Percentiles rank a stretch among this genome's conserved stretches.
These are phyloP conservation scores for Plasmodium ovale DNA, from an alignment of 169 alveolate species.

Conservation along the genomic window DNA sequence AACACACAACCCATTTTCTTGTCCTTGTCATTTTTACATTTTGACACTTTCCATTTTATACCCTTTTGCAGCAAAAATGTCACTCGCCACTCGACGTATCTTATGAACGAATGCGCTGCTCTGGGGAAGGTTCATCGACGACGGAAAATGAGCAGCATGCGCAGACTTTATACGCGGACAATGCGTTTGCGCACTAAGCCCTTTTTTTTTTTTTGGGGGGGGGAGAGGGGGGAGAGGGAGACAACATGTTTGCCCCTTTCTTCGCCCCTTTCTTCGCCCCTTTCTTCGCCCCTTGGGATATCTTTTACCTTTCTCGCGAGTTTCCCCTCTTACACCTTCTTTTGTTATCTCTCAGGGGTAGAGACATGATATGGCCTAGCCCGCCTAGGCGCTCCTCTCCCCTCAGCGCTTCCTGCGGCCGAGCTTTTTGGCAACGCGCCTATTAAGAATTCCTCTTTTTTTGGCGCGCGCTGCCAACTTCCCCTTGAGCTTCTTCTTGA, in stretches of 20 bases:
- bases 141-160: too few species aligned
- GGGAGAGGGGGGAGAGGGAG: too few species aligned
- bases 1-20: not conserved
- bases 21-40: too few species aligned
- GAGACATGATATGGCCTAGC: not conserved
- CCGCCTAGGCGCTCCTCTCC: not conserved
- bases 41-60: not conserved
- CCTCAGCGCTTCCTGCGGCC: conserved; percentile 36
- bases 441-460: conserved; percentile 41
- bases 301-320: not conserved
- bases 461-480: conserved; percentile 61
- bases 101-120: too few species aligned
- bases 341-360: not conserved
- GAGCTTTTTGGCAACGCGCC: conserved; percentile 43
- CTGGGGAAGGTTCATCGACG: too few species aligned
- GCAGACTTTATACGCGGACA: too few species aligned
- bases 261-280: too few species aligned
- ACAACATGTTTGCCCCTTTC: too few species aligned
- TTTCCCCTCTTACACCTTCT: not conserved
- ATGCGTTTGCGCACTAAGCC: too few species aligned
- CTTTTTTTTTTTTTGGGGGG: too few species aligned
- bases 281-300: not conserved
- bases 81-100: too few species aligned
- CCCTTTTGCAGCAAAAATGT: not conserved
- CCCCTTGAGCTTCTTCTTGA: conserved; percentile 59